A percentile compares a stretch with the other conserved stretches of the same genome.
Evolutionary conservation across 495 filamentous ascomycete genomes (phyloP).

Genomic region (Hypoxylon subgilvum): DNA sequence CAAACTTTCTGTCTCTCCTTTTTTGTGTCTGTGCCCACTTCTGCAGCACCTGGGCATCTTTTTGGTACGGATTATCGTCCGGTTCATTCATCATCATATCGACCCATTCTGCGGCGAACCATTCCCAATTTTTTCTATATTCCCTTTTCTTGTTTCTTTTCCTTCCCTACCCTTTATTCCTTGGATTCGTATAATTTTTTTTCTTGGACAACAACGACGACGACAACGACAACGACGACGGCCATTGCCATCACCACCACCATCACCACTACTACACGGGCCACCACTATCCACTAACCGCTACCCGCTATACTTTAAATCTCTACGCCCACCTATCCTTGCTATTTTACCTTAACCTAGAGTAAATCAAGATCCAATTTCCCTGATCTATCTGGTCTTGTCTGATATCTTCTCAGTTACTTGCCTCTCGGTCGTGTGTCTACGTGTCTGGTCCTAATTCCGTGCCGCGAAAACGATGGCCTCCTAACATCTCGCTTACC

Average conservation of each 20-base stretch:
- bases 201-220: slow-evolving; percentile 20
- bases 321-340: too few relatives aligned
- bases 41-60: slow-evolving; percentile 4
- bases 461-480: too few relatives aligned
- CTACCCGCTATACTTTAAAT: too few relatives aligned
- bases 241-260: too few relatives aligned
- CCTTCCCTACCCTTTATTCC: slow-evolving; percentile 12
- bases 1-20: slow-evolving; percentile 35
- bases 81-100: slow-evolving; percentile 42
- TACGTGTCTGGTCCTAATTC: too few relatives aligned
- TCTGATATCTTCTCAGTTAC: not conserved
- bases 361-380: slow-evolving; percentile 25
- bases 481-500: slow-evolving; percentile 33
- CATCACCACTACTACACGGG: too few relatives aligned
- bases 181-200: slow-evolving; percentile 15
- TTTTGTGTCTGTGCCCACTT: slow-evolving; percentile 30
- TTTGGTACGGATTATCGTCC: too few relatives aligned
- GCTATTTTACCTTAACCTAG: not conserved
- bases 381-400: too few relatives aligned
- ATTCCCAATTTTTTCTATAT: slow-evolving; percentile 25
- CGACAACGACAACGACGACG: too few relatives aligned
- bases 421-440: slow-evolving; percentile 1
- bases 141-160: slow-evolving; percentile 10
- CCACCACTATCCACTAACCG: slow-evolving; percentile 6
- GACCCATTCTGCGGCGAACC: slow-evolving; percentile 38